Evolutionary conservation across 176 grass and related monocot species (phyloP), one percentile per base, ranked within the genome.

Genomic region (Otatea glauca): DNA sequence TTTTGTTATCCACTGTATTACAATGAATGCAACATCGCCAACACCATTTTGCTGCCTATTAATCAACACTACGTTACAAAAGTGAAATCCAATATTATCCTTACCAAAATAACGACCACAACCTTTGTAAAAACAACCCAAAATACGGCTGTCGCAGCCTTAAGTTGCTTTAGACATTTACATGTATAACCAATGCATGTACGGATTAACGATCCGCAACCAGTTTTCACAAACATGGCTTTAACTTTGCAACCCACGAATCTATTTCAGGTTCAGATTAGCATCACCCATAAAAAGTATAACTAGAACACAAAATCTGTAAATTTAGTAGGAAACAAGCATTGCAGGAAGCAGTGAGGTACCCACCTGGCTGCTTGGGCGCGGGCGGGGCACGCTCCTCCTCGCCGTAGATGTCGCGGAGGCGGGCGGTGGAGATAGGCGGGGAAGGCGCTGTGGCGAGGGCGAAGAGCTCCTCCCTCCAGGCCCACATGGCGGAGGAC

Each of bases 351-450:
- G 20, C 67, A 79, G 15, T 35, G 61, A 80, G 34, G 70, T 21
- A 47, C 78, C 25, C 44, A 90, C 88, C 83, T 78, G 29, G 56
- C 8, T 29, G 64, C 21, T 41, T 59, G 72, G 72, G 21, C 37
- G 47, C 34, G 29, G 83, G 39, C 5, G 45, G 5, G 7, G 64
- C 20, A 10, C 72, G 85, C 2, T 93, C 91, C 56, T 89, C 76
- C 85, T 94, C 95, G 34, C 92, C 95, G 68, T 93, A 95, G 83
- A 98, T 98, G 76, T 76, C 73, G 41, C 93, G 87, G 64, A 98
- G 89, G 37, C 91, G 91, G 73, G 91, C 54, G 8, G 72, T 23
- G 16, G 96, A 85, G 89, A 98, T 95, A 79, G 92, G 86, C 20
- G 81, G 62, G 41, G 85, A 86, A 14, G 95, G 88, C 42, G 43